phyloP scores from a whole-genome alignment of 139 green algal genomes.

The Picochlorum sp. region DNA sequence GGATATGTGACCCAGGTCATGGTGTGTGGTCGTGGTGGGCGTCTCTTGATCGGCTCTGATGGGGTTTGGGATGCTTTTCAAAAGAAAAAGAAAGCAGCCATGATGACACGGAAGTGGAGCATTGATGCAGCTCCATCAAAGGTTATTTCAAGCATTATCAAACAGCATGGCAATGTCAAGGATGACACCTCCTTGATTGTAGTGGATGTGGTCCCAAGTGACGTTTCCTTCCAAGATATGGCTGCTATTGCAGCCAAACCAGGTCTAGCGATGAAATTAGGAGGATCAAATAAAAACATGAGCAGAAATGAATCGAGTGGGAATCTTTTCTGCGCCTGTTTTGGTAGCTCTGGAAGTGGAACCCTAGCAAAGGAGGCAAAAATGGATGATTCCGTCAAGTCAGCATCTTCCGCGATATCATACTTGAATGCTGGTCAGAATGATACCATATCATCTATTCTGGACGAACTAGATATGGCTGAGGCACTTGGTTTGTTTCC shows the following conservation, averaged over 20 bases:
- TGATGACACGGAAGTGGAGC: slow-evolving; percentile 27
- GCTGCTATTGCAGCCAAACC: slow-evolving; percentile 1
- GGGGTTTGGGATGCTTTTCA: slow-evolving; percentile 84
- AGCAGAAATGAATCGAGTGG: neutral
- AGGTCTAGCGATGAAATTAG: neutral
- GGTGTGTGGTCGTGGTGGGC: slow-evolving; percentile 49
- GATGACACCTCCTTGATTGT: slow-evolving; percentile 81
- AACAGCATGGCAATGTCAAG: slow-evolving; percentile 37
- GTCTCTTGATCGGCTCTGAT: slow-evolving; percentile 74
- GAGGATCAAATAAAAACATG: neutral
- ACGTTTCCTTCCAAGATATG: slow-evolving; percentile 32
- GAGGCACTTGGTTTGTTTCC: neutral
- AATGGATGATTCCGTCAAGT: neutral
- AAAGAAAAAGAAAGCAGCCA: slow-evolving; percentile 29
- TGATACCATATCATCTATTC: neutral
- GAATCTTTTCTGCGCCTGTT: too few species aligned
- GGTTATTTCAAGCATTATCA: slow-evolving; percentile 28
- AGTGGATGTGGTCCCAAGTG: slow-evolving; percentile 59
- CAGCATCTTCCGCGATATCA: neutral
- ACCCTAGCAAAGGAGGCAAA: too few species aligned
- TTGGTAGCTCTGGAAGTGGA: too few species aligned
- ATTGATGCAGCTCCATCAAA: slow-evolving; percentile 18
- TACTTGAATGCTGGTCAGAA: neutral
- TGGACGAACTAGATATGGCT: neutral
- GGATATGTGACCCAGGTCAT: slow-evolving; percentile 77